These are phyloP conservation scores for Bipolaris oryzae DNA, from an alignment of 2,329 filamentous ascomycete genomes.

Conservation along the genomic window DNA sequence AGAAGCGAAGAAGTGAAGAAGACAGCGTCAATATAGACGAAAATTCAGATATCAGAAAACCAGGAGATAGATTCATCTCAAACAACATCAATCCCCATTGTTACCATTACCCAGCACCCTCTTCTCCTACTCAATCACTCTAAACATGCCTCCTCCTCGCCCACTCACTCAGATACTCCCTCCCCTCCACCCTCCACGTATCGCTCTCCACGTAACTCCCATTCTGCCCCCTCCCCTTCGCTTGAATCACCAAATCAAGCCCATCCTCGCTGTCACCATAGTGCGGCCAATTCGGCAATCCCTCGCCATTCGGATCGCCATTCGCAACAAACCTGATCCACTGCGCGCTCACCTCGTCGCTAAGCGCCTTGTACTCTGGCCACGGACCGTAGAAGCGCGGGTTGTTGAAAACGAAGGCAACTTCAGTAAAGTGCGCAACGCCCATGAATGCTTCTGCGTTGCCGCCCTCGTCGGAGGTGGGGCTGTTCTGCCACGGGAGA, in stretches of 20 bases:
- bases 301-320: slow-evolving; percentile 47
- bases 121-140: background rate
- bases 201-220: slow-evolving; percentile 53
- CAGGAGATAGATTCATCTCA: background rate
- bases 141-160: slow-evolving; percentile 48
- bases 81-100: background rate
- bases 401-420: slow-evolving; percentile 56
- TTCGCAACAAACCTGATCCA: slow-evolving; percentile 55
- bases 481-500: slow-evolving; percentile 36
- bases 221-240: slow-evolving; percentile 48
- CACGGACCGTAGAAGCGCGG: slow-evolving; percentile 47
- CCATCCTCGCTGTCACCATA: slow-evolving; percentile 48
- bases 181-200: slow-evolving; percentile 53
- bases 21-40: no score
- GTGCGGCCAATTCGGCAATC: slow-evolving; percentile 48
- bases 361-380: slow-evolving; percentile 49
- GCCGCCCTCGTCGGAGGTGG: slow-evolving; percentile 50
- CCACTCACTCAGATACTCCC: slow-evolving; percentile 47
- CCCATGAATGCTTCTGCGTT: slow-evolving; percentile 52
- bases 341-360: slow-evolving; percentile 52
- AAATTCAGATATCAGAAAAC: no score
- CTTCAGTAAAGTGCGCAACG: slow-evolving; percentile 61
- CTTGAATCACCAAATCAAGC: slow-evolving; percentile 55
- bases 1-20: no score
- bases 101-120: background rate